phyloP scores from a whole-genome alignment of 768 basidiomycete genomes.

The Leccinum barrowsii region DNA sequence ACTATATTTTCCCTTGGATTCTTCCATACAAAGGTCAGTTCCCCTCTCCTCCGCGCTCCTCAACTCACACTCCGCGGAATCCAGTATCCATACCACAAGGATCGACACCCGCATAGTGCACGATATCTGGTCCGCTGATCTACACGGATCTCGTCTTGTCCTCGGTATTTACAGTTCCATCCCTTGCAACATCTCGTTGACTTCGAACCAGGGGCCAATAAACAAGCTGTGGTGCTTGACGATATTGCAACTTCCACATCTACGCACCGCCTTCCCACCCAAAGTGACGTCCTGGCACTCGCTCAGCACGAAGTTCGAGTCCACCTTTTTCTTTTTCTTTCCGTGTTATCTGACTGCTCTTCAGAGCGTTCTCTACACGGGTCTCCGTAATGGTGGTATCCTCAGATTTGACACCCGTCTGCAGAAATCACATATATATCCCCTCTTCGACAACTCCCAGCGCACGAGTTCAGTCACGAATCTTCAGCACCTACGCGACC shows the following conservation, averaged over 20 bases:
- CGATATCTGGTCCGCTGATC: constrained; percentile 57
- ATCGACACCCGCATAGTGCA: constrained; percentile 38
- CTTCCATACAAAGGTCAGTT: constrained; percentile 38
- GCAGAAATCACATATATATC: constrained; percentile 33
- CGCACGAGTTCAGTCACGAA: constrained; percentile 49
- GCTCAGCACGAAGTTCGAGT: constrained; percentile 45
- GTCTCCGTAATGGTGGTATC: constrained; percentile 58
- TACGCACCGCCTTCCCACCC: constrained; percentile 43
- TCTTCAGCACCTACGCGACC: constrained; percentile 46
- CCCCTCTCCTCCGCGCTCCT: background rate
- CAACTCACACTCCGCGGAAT: background rate
- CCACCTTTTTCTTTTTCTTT: background rate
- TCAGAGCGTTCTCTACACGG: constrained; percentile 52
- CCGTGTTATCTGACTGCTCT: background rate
- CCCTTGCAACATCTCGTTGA: background rate
- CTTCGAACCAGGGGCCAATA: constrained; percentile 45
- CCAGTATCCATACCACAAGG: constrained; percentile 22
- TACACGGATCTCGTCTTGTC: constrained; percentile 45
- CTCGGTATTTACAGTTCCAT: constrained; percentile 40
- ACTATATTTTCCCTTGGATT: constrained; percentile 40
- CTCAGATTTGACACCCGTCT: constrained; percentile 56
- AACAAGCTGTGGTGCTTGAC: constrained; percentile 47
- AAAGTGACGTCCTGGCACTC: constrained; percentile 65
- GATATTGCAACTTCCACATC: constrained; percentile 43
- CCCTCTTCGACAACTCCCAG: constrained; percentile 38